A percentile compares a stretch with the other conserved stretches of the same genome.
Conservation (phyloP, 257 asterid genomes). For the Nicotiana undulata region DNA sequence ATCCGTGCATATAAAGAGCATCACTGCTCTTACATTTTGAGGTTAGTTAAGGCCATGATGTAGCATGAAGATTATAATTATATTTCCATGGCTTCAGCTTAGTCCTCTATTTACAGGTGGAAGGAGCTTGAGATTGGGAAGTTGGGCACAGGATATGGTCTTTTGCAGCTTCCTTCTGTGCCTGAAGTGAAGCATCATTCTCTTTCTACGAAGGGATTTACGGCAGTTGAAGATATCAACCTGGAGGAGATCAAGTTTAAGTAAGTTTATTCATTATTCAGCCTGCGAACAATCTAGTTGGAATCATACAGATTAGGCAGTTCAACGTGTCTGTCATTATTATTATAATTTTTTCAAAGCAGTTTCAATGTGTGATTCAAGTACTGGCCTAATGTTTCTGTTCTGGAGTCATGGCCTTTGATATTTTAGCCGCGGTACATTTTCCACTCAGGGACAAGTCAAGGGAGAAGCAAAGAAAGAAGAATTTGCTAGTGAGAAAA, state of each 20-base stretch:
- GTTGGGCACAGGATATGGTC: conserved; percentile 89
- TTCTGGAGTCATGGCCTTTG: background rate
- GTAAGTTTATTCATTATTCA: conserved; percentile 33
- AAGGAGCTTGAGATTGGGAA: conserved; percentile 96
- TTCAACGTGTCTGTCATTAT: background rate
- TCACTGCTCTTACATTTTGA: conserved; percentile 73
- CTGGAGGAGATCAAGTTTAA: conserved; percentile 72
- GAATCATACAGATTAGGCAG: background rate
- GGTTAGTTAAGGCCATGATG: conserved; percentile 28
- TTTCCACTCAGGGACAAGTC: conserved; percentile 64
- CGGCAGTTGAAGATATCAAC: conserved; percentile 56
- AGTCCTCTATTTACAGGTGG: conserved; percentile 44
- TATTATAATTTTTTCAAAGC: background rate
- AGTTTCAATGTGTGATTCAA: background rate
- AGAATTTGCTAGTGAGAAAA: conserved; percentile 48
- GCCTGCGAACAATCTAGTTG: background rate
- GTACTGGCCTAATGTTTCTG: background rate
- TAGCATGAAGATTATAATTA: background rate
- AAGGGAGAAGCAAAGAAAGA: conserved; percentile 84
- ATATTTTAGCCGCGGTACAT: background rate
- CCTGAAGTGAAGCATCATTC: conserved; percentile 82
- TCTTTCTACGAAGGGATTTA: conserved; percentile 72
- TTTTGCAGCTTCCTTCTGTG: conserved; percentile 85
- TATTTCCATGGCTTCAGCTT: background rate
- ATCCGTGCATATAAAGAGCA: conserved; percentile 95